Evolutionary conservation across 345 rosid genomes (phyloP).

Genomic region (Syzygium aromaticum): DNA sequence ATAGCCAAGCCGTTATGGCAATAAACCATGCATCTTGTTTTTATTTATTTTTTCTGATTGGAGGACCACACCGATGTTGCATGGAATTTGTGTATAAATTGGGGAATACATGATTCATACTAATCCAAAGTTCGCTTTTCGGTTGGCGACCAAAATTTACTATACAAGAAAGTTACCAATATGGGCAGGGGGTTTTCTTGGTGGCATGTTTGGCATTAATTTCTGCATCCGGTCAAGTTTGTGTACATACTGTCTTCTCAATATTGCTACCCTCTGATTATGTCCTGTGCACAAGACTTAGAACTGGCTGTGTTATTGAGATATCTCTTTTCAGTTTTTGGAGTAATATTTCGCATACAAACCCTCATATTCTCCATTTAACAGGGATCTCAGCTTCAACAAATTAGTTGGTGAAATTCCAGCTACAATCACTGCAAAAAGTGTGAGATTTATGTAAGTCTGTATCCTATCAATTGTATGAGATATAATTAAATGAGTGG

Average conservation of each 20-base stretch:
- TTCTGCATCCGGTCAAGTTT: background rate
- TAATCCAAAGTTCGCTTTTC: background rate
- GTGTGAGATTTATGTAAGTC: constrained; percentile 38
- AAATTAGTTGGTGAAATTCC: constrained; percentile 43
- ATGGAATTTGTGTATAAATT: background rate
- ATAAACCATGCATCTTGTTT: background rate
- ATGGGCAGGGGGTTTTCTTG: background rate
- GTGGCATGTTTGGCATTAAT: background rate
- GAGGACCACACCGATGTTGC: background rate
- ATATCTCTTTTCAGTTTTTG: background rate
- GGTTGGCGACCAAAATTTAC: background rate
- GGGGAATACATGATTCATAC: background rate
- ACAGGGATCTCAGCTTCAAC: constrained; percentile 66
- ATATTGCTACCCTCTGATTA: background rate
- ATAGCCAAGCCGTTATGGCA: background rate
- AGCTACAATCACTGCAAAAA: constrained; percentile 13
- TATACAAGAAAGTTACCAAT: background rate
- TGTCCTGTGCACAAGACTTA: background rate
- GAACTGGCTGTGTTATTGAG: background rate
- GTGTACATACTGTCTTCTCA: background rate
- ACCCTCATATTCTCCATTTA: background rate
- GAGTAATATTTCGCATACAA: background rate
- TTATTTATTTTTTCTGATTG: background rate
- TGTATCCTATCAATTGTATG: background rate
- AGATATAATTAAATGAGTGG: background rate